A percentile compares a stretch with the other conserved stretches of the same genome.
Conservation (phyloP, 2,329 filamentous ascomycete species). For the Colletotrichum theobromicola region DNA sequence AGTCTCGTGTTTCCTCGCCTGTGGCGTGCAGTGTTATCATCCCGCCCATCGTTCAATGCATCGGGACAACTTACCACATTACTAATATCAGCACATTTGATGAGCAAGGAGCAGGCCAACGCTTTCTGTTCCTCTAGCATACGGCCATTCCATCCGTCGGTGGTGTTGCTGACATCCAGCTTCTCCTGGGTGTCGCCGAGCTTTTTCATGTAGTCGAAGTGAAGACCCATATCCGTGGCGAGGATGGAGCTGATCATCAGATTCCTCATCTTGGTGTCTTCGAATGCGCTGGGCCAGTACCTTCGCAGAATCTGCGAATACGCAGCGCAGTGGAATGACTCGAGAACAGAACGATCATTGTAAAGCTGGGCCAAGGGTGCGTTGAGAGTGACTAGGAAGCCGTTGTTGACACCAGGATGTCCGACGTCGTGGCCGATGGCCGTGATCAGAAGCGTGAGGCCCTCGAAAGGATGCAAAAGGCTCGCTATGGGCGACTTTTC, state of each 20-base stretch:
- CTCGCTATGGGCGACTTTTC: constrained; percentile 71
- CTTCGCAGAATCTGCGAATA: constrained; percentile 94
- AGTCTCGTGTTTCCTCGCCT: constrained; percentile 84
- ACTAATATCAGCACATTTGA: constrained; percentile 98
- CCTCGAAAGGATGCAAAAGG: constrained; percentile 85
- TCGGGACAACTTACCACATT: constrained; percentile 76
- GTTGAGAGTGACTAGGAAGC: constrained; percentile 90
- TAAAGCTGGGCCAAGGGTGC: constrained; percentile 93
- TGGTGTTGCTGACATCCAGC: constrained; percentile 68
- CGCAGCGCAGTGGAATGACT: constrained; percentile 96
- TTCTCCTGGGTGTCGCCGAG: constrained; percentile 82
- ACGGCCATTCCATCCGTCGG: constrained; percentile 79
- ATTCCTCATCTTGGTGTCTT: constrained; percentile 79
- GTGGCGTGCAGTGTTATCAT: constrained; percentile 25
- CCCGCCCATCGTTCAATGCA: not conserved
- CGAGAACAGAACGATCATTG: constrained; percentile 94
- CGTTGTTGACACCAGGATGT: constrained; percentile 97
- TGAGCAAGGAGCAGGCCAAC: constrained; percentile 86
- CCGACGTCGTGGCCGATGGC: constrained; percentile 99
- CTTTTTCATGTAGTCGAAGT: constrained; percentile 96
- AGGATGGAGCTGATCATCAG: constrained; percentile 98
- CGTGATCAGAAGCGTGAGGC: constrained; percentile 86
- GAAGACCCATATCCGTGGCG: constrained; percentile 95
- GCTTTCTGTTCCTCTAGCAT: constrained; percentile 78
- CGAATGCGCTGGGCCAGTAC: constrained; percentile 86